Evolutionary conservation across 495 filamentous ascomycete genomes (phyloP).

Genomic region (Aspergillus bertholletiae): DNA sequence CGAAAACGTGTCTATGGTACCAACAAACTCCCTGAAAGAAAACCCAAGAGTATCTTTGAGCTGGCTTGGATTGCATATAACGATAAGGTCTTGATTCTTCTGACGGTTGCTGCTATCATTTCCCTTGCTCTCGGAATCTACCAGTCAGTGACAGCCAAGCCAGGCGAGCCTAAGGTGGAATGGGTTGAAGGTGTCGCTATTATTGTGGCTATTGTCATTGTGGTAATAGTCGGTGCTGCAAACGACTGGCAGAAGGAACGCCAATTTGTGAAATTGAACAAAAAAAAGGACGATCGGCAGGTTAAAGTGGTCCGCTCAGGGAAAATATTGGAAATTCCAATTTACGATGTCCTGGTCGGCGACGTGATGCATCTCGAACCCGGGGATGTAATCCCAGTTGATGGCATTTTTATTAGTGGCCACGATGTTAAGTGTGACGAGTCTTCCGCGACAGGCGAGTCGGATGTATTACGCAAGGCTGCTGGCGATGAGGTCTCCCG

Average conservation of each 20-base stretch:
- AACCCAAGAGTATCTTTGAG: slow-evolving; percentile 66
- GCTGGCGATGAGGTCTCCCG: slow-evolving; percentile 73
- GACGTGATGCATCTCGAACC: slow-evolving; percentile 81
- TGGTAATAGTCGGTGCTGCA: slow-evolving; percentile 62
- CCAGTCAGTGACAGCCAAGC: slow-evolving; percentile 49
- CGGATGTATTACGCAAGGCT: slow-evolving; percentile 72
- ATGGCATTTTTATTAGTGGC: slow-evolving; percentile 71
- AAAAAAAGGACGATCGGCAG: slow-evolving; percentile 66
- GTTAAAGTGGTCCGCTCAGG: slow-evolving; percentile 78
- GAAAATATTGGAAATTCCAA: slow-evolving; percentile 69
- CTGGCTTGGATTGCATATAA: slow-evolving; percentile 82
- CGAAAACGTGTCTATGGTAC: slow-evolving; percentile 64
- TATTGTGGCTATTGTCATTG: slow-evolving; percentile 65
- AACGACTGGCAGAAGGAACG: slow-evolving; percentile 74
- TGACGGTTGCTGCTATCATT: slow-evolving; percentile 74
- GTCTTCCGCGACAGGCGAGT: slow-evolving; percentile 82
- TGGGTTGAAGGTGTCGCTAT: slow-evolving; percentile 78
- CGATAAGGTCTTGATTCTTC: slow-evolving; percentile 76
- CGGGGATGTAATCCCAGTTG: slow-evolving; percentile 83
- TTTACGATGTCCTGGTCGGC: slow-evolving; percentile 78
- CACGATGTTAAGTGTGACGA: slow-evolving; percentile 79
- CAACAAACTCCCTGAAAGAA: slow-evolving; percentile 69
- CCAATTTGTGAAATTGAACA: slow-evolving; percentile 67
- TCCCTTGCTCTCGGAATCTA: slow-evolving; percentile 81
- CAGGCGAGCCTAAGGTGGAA: slow-evolving; percentile 58